Percentiles rank a stretch among this genome's conserved stretches.
Evolutionary conservation across 441 rosid genomes (phyloP).

Genomic region (Aleurites moluccanus): DNA sequence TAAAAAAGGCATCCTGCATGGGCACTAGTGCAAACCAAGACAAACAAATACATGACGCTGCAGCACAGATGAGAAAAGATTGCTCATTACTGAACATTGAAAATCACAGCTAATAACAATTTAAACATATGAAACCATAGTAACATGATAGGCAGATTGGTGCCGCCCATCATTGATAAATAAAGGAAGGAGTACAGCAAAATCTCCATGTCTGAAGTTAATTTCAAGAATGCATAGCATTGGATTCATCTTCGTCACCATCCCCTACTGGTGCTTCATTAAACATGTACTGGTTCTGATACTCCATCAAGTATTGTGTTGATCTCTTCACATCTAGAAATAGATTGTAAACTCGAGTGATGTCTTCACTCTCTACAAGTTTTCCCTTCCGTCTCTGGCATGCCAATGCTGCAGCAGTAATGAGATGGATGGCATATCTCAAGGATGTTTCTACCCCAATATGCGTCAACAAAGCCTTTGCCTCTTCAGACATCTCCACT

Average conservation of each 20-base stretch:
- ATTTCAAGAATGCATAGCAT: conserved; percentile 46
- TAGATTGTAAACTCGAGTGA: conserved; percentile 71
- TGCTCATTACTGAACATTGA: neutral
- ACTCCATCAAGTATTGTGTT: conserved; percentile 86
- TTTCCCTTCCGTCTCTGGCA: conserved; percentile 68
- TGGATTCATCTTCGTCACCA: conserved; percentile 41
- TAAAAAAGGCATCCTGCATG: conserved; percentile 35
- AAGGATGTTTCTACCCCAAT: conserved; percentile 89
- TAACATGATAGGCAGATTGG: neutral
- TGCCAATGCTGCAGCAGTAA: conserved; percentile 72
- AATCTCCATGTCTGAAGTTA: conserved; percentile 2
- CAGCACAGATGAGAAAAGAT: neutral
- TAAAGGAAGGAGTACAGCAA: neutral
- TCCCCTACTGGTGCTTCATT: conserved; percentile 45
- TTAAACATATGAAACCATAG: neutral
- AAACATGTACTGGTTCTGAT: conserved; percentile 74
- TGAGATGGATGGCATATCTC: conserved; percentile 90
- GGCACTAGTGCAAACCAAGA: too few species aligned
- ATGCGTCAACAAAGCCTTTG: conserved; percentile 59
- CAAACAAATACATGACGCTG: neutral
- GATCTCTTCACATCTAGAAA: conserved; percentile 77
- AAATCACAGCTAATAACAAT: conserved; percentile 4
- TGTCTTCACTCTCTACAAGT: conserved; percentile 72
- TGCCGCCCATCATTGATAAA: neutral
- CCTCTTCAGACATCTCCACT: conserved; percentile 84